Base-by-base conservation (phyloP, 179 eudicot species). In the Silene coronaria region DNA sequence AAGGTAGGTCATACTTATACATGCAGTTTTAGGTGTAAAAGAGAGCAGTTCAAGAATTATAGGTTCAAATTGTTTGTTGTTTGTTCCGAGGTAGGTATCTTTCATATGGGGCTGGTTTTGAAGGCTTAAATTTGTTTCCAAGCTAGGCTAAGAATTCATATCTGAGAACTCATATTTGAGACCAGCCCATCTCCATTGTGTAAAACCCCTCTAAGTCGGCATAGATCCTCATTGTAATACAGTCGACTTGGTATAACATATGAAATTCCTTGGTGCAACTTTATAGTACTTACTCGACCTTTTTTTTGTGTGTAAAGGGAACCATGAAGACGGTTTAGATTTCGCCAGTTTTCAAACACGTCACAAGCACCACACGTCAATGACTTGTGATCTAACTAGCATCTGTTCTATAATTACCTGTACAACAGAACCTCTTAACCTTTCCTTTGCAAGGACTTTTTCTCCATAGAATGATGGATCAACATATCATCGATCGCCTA, bases 1-100 rank as follows among this genome's bases (percentile, higher is more conserved):
- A 53, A 71, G 82, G 81, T 75, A 80, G 76, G 76, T 80, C 63
- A 75, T 75, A 71, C 68, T 55, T 55, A 55, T 55, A 73, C 34
- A 57, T 57, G 72, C 76, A 53, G 30, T 58, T 46, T 51, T 76
- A 80, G 80, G 77, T 45, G 71, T 62, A 58, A 32, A 69, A 67
- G 23, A 46, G 66, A 64, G 60, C 28, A 42, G 75, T 30, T 36
- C 59, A 76, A 8, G 17, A 36, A 34, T 59, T 10, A 24, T 27
- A 70, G 69, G 64, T 38, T 1, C 14, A 3, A 42, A 5, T 17
- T 42, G 53, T 36, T 19, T 57, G 45, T 34, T 42, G 21, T 34
- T 69, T 23, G 59, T 45, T 46, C 12, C 34, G 14, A 46, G 59
- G 34, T 45, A 1, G 42, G 67, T 34, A 34, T 67, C 30, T 64